These are phyloP conservation scores for Kwoniella dejecticola DNA, from an alignment of 768 basidiomycete genomes.

Conservation along the genomic window DNA sequence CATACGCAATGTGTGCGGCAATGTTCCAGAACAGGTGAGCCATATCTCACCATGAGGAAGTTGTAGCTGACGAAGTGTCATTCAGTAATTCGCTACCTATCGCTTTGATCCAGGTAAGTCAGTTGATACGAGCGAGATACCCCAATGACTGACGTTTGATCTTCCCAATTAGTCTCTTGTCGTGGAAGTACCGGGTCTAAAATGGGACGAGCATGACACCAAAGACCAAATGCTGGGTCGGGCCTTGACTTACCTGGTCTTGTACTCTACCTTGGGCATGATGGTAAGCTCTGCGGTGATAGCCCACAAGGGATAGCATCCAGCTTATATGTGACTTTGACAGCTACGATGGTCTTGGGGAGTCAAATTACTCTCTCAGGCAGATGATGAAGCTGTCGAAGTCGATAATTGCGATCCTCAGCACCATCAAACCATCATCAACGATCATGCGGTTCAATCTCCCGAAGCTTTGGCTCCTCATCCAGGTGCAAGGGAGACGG, in stretches of 20 bases:
- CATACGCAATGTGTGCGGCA: slow-evolving; percentile 55
- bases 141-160: slow-evolving; percentile 10
- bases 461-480: slow-evolving; percentile 44
- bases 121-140: neutral
- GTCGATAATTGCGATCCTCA: slow-evolving; percentile 16
- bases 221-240: slow-evolving; percentile 87
- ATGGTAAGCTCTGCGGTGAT: slow-evolving; percentile 63
- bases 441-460: slow-evolving; percentile 33
- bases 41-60: neutral
- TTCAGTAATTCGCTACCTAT: slow-evolving; percentile 91
- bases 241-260: slow-evolving; percentile 60
- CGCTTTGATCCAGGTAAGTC: slow-evolving; percentile 68
- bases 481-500: slow-evolving; percentile 47
- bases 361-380: slow-evolving; percentile 74
- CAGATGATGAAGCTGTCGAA: slow-evolving; percentile 61
- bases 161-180: slow-evolving; percentile 69
- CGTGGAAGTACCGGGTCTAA: slow-evolving; percentile 74
- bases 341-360: slow-evolving; percentile 93
- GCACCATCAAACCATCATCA: slow-evolving; percentile 4
- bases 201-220: slow-evolving; percentile 79
- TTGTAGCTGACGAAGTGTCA: slow-evolving; percentile 60
- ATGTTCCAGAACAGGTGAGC: slow-evolving; percentile 55
- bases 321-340: too few relatives aligned
- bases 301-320: too few relatives aligned
- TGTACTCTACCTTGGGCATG: slow-evolving; percentile 95